Percentiles rank a stretch among this genome's conserved stretches.
Evolutionary conservation across 306 rosid species (phyloP).

Genomic region (Macrotyloma uniflorum): DNA sequence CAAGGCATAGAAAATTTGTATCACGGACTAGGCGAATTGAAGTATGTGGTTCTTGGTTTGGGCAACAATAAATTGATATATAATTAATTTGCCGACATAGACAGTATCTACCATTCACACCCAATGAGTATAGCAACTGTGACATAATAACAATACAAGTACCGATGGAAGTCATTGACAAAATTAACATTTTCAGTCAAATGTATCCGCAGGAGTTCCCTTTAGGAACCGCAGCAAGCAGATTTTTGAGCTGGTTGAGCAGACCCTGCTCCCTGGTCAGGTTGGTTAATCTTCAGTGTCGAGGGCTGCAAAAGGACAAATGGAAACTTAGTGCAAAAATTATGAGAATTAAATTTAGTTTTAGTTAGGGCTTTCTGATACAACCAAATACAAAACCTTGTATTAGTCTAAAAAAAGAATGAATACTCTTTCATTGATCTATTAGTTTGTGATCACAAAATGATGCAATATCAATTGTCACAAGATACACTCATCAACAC

Average conservation of each 20-base stretch:
- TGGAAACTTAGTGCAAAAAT: conserved; percentile 1
- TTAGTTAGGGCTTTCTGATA: not conserved
- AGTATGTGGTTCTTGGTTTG: conserved; percentile 8
- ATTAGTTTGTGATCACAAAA: not conserved
- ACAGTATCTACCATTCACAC: conserved; percentile 69
- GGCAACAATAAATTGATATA: conserved; percentile 50
- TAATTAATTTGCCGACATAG: conserved; percentile 51
- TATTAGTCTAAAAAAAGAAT: not conserved
- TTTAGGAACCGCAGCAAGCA: conserved; percentile 87
- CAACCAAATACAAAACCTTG: not conserved
- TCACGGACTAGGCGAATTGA: not conserved
- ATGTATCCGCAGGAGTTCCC: conserved; percentile 36
- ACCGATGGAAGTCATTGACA: conserved; percentile 55
- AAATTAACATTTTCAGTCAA: conserved; percentile 57
- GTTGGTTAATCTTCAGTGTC: conserved; percentile 84
- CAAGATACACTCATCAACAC: conserved; percentile 21
- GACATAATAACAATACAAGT: conserved; percentile 58
- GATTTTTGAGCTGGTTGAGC: conserved; percentile 73
- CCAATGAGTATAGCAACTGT: conserved; percentile 50
- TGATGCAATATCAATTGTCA: conserved; percentile 6
- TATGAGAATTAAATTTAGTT: conserved; percentile 7
- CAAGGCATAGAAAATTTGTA: not conserved
- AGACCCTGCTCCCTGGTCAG: conserved; percentile 77
- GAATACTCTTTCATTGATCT: conserved; percentile 11
- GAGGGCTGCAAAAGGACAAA: conserved; percentile 72